phyloP scores from a whole-genome alignment of 2,329 filamentous ascomycete species.

The Tolypocladium album region DNA sequence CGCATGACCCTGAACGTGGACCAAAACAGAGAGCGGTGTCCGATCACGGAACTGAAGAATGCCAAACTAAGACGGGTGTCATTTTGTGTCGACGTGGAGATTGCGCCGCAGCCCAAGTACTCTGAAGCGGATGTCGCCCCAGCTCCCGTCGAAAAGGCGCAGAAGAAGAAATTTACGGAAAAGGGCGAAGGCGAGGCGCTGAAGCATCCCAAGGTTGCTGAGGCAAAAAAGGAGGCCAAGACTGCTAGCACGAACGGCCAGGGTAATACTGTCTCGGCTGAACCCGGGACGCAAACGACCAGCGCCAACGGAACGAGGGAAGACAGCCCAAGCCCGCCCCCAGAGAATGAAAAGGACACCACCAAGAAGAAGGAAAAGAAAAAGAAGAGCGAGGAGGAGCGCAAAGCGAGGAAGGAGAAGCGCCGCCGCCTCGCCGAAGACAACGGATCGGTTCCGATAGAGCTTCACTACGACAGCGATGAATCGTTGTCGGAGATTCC shows the following conservation, averaged over 20 bases:
- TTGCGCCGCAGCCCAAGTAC: constrained; percentile 78
- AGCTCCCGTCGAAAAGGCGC: constrained; percentile 32
- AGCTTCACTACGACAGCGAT: constrained; percentile 63
- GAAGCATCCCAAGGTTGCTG: constrained; percentile 52
- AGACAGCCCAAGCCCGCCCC: constrained; percentile 12
- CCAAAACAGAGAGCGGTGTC: constrained; percentile 64
- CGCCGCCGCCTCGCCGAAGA: constrained; percentile 76
- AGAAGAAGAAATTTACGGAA: constrained; percentile 55
- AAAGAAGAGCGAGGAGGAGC: constrained; percentile 85
- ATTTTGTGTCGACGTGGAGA: constrained; percentile 96
- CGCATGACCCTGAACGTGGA: constrained; percentile 80
- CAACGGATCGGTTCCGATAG: constrained; percentile 77
- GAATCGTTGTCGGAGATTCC: constrained; percentile 36
- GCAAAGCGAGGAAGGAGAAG: constrained; percentile 85
- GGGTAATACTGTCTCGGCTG: not conserved
- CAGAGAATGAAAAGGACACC: constrained; percentile 28
- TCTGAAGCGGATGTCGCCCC: constrained; percentile 42
- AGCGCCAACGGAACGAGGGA: constrained; percentile 6
- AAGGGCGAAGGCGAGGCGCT: constrained; percentile 65
- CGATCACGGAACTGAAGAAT: constrained; percentile 67
- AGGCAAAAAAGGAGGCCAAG: constrained; percentile 33
- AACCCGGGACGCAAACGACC: not conserved
- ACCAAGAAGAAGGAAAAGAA: constrained; percentile 88
- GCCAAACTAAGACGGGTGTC: constrained; percentile 78
- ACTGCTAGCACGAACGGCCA: constrained; percentile 7